These are phyloP conservation scores for Penicillium nordicum DNA, from an alignment of 2,329 filamentous ascomycete species.

Conservation along the genomic window DNA sequence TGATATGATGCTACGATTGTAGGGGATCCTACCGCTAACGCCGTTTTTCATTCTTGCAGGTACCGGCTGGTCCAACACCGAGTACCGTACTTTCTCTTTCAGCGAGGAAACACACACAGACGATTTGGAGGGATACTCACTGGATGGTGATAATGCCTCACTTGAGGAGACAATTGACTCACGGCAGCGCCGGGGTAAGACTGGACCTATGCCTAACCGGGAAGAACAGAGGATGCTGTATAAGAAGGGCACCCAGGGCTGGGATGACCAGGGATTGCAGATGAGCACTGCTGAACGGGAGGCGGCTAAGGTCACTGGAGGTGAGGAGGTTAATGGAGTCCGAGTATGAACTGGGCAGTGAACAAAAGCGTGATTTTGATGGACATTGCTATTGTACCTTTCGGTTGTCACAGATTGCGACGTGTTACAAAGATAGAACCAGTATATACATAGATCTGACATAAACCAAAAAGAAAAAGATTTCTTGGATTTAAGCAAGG, in stretches of 20 bases:
- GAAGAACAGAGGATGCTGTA: slow-evolving; percentile 41
- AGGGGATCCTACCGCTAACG: not conserved
- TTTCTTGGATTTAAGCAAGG: not conserved
- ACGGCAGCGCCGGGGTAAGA: slow-evolving; percentile 40
- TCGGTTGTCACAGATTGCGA: not conserved
- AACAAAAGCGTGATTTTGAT: not conserved
- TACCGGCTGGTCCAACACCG: slow-evolving; percentile 72
- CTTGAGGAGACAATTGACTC: slow-evolving; percentile 44
- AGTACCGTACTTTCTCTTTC: slow-evolving; percentile 67
- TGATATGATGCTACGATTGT: not conserved
- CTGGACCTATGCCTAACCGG: slow-evolving; percentile 31
- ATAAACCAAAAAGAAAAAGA: not conserved
- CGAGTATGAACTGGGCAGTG: slow-evolving; percentile 21
- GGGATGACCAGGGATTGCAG: slow-evolving; percentile 44
- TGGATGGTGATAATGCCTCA: slow-evolving; percentile 41
- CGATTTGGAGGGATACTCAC: slow-evolving; percentile 34
- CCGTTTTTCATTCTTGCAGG: slow-evolving; percentile 42
- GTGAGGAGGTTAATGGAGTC: slow-evolving; percentile 32
- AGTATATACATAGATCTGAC: slow-evolving; percentile 7
- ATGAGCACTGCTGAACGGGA: slow-evolving; percentile 37
- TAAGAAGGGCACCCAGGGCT: slow-evolving; percentile 39
- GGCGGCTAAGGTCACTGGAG: slow-evolving; percentile 32
- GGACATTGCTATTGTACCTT: slow-evolving; percentile 3
- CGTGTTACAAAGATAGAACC: slow-evolving; percentile 3
- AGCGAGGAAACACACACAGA: slow-evolving; percentile 52